Evolutionary conservation across 2,329 filamentous ascomycete species (phyloP).

Genomic region (Penicillium sp.): DNA sequence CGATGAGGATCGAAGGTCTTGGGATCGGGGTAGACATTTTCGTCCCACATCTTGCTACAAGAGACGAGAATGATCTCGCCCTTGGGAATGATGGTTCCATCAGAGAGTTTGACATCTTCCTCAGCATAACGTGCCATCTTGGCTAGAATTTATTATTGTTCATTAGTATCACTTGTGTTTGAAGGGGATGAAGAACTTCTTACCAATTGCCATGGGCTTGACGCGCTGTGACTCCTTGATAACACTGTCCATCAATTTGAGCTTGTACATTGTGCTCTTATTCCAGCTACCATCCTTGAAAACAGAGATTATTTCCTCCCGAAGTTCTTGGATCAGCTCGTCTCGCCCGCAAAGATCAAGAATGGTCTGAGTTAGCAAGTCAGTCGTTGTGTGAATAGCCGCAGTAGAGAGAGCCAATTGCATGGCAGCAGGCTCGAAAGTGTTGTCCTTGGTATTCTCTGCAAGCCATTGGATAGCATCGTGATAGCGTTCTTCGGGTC

Average conservation of each 20-base stretch:
- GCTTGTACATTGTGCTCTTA: slow-evolving; percentile 4
- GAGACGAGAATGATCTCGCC: neutral
- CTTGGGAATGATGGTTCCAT: neutral
- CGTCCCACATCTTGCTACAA: slow-evolving; percentile 11
- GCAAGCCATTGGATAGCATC: slow-evolving; percentile 2
- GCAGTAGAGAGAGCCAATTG: slow-evolving; percentile 9
- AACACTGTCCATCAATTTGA: slow-evolving; percentile 4
- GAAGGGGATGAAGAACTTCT: neutral
- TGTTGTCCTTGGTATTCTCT: neutral
- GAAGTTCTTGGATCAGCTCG: slow-evolving; percentile 1
- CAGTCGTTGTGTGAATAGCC: slow-evolving; percentile 7
- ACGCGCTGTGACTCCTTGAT: slow-evolving; percentile 1
- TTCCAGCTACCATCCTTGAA: neutral
- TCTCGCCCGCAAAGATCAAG: slow-evolving; percentile 2
- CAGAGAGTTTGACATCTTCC: neutral
- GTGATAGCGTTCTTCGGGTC: slow-evolving; percentile 7
- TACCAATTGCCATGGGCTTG: slow-evolving; percentile 2
- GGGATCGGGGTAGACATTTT: neutral
- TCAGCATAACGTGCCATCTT: neutral
- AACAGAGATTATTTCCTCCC: slow-evolving; percentile 9
- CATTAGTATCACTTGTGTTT: neutral
- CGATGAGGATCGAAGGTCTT: neutral
- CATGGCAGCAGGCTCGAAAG: neutral
- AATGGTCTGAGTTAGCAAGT: slow-evolving; percentile 1
- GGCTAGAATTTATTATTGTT: neutral